These are phyloP conservation scores for Yamadazyma laniorum DNA, from an alignment of 805 yeast species.

Conservation along the genomic window DNA sequence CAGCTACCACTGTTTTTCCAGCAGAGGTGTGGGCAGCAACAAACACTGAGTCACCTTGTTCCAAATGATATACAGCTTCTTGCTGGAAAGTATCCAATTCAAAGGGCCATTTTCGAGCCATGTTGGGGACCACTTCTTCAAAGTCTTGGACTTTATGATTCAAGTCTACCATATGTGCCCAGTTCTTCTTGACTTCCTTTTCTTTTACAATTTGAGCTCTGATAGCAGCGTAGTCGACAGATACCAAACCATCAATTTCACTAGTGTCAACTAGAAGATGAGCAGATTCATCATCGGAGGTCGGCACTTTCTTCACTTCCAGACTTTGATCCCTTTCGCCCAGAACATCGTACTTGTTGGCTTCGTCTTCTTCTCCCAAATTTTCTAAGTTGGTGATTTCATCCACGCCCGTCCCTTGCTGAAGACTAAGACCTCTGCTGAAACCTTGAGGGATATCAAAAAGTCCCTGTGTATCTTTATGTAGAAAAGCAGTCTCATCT, in stretches of 20 bases:
- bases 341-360: constrained; percentile 16
- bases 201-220: constrained; percentile 23
- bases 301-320: not conserved
- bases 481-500: constrained; percentile 45
- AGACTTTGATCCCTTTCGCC: constrained; percentile 4
- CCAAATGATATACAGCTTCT: constrained; percentile 94
- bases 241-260: constrained; percentile 46
- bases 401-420: constrained; percentile 10
- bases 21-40: constrained; percentile 99
- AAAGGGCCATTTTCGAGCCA: constrained; percentile 94
- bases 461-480: constrained; percentile 67
- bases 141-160: constrained; percentile 82
- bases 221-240: constrained; percentile 30
- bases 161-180: constrained; percentile 96
- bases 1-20: constrained; percentile 98
- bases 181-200: constrained; percentile 49
- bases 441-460: constrained; percentile 84
- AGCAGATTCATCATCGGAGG: not conserved
- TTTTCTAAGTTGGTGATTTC: constrained; percentile 7
- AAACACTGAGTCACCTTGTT: constrained; percentile 97
- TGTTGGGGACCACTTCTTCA: constrained; percentile 82
- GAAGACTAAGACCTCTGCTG: constrained; percentile 58
- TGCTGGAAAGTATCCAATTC: constrained; percentile 93
- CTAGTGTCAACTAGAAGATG: constrained; percentile 25
- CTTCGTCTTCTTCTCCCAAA: constrained; percentile 13